Base-by-base conservation (phyloP, 768 basidiomycete species). In the Pisolithus albus region DNA sequence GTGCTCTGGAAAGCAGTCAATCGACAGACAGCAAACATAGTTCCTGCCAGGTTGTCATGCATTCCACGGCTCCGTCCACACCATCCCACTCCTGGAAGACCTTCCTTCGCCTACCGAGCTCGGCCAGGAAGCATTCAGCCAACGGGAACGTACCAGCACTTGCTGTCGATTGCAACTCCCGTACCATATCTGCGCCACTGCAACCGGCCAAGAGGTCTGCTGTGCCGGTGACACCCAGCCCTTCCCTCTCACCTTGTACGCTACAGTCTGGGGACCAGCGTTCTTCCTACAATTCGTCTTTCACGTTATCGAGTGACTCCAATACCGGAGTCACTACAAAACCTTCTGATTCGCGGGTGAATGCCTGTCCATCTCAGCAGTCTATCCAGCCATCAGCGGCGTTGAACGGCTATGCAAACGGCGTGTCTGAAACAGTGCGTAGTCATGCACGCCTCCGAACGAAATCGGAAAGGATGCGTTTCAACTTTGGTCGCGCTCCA, bases 221-320 rank as follows among this genome's bases (percentile, higher is more conserved):
- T 49, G 70, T 62, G 51, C 72, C 74, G 46, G 62, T 72, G 44
- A 72, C 75, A 19, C 66, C 78, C 13, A 76, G 73, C 49, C 64
- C 78, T 37, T 72, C 80, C 1, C 72, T 81, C 50, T 75, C 79
- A 5, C 83, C 82, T 8, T 71, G 72, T 18, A 79, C 82, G n/a
- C 71, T 75, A 45, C 64, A 72, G 34, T 79, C 80, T 28, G 59
- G 60, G 32, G 81, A 82, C 69, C 78, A 79, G 50, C 79, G 87
- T 49, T 85, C 80, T 30, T 91, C 89, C 10, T 86, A 80, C 70
- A 88, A 84, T 63, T 89, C 87, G 13, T 88, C 86, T 43, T 80
- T 82, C 56, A 83, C 84, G 1, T 80, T 81, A 54, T 89, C 88
- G 15, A 84, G 77, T 58, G 88, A 88, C 61, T 88, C 86, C 2